Base-by-base conservation (phyloP, 192 early-diverging fungal genomes). In the Backusella australiensis region DNA sequence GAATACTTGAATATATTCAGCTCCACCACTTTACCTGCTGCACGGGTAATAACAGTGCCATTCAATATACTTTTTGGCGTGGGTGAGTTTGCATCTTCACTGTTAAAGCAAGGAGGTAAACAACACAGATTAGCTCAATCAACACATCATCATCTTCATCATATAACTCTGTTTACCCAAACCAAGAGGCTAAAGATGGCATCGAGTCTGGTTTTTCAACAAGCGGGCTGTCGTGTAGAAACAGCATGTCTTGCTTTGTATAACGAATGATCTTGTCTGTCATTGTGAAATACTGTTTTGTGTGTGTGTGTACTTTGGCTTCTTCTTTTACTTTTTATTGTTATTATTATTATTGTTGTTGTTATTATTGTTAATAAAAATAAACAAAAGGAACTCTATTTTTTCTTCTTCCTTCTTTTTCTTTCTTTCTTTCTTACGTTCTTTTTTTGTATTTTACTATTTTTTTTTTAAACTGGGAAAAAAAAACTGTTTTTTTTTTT, bases 141-240 rank as follows among this genome's bases (percentile, higher is more conserved):
- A 49, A n/a, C 15, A 49, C 32, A 65, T 39, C 9, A 3, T 35
- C 32, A 35, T 34, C 14, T 9, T n/a, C 41, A n/a, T 69, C 34
- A 69, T 2, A 12, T 15, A 44, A 32, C 14, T 11, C 38, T 39
- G 38, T 26, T 72, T 78, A 81, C 80, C 80, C 76, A 75, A 81
- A 77, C 80, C 80, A 81, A 41, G 56, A 42, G 34, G 44, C 44
- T 17, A 81, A 41, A 39, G 76, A 49, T 21, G 80, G 80, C 76
- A 81, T 78, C 41, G 68, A 34, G 4, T 77, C 76, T 53, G 76
- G 76, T 52, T 81, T 81, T 15, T 56, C 32, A n/a, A 77, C 80
- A 26, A 81, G 70, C 1, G 80, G 80, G 23, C 80, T 81, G 32
- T 77, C 69, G 41, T 78, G 76, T 34, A 81, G 59, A 39, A 69